These are phyloP conservation scores for Mucor saturninus DNA, from an alignment of 371 early-diverging fungal genomes.

Conservation along the genomic window DNA sequence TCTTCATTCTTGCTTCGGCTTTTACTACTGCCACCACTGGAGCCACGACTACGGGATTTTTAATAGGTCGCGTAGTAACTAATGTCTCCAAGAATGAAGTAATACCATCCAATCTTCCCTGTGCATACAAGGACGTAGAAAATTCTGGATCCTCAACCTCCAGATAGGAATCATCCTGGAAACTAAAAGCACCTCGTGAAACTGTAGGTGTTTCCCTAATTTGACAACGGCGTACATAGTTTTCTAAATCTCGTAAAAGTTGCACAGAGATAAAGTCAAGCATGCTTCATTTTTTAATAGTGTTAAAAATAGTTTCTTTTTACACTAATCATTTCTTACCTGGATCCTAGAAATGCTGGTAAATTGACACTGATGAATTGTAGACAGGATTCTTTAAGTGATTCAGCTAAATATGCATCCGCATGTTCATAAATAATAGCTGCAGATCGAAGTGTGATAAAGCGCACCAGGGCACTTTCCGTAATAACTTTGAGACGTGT, in stretches of 20 bases:
- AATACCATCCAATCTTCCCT: slow-evolving; percentile 30
- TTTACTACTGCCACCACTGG: not conserved
- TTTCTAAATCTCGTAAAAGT: slow-evolving; percentile 35
- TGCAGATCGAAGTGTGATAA: slow-evolving; percentile 61
- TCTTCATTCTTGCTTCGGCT: slow-evolving; percentile 1
- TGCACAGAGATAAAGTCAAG: slow-evolving; percentile 23
- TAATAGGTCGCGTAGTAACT: slow-evolving; percentile 20
- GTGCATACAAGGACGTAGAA: slow-evolving; percentile 36
- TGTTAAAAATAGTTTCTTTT: too few species aligned
- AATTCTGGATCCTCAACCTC: slow-evolving; percentile 34
- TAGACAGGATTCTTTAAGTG: slow-evolving; percentile 60
- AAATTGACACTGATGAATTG: slow-evolving; percentile 68
- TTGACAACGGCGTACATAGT: slow-evolving; percentile 28
- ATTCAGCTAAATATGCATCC: slow-evolving; percentile 54
- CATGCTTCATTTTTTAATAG: slow-evolving; percentile 16
- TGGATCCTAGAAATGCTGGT: slow-evolving; percentile 57
- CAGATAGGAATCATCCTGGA: not conserved
- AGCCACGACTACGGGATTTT: not conserved
- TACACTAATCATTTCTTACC: slow-evolving; percentile 29
- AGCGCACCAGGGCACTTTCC: slow-evolving; percentile 50
- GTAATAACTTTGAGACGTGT: slow-evolving; percentile 61
- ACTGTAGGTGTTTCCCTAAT: slow-evolving; percentile 24
- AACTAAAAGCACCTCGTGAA: not conserved
- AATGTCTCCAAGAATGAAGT: slow-evolving; percentile 27
- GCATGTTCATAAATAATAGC: slow-evolving; percentile 59